phyloP scores from a whole-genome alignment of 768 basidiomycete genomes.

The Trametes coccinea region DNA sequence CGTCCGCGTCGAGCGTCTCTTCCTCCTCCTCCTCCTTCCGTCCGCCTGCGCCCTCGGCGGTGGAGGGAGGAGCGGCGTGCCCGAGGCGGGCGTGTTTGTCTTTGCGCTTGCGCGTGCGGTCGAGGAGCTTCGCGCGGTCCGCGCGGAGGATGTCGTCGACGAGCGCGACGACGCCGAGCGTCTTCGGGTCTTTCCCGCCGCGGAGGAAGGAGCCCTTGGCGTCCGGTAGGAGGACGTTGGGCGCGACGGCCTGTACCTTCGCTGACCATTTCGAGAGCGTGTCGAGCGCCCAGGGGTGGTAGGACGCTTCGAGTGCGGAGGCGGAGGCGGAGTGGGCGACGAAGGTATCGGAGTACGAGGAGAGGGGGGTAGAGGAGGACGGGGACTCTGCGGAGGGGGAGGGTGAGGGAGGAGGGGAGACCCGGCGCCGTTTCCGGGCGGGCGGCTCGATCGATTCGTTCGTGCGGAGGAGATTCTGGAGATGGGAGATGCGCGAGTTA shows the following conservation, averaged over 20 bases:
- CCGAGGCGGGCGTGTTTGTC: conserved; percentile 50
- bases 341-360: conserved; percentile 19
- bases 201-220: conserved; percentile 69
- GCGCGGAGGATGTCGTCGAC: conserved; percentile 68
- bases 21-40: conserved; percentile 35
- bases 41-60: conserved; percentile 26
- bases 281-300: conserved; percentile 72
- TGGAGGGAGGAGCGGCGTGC: conserved; percentile 18
- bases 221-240: conserved; percentile 68
- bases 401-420: conserved; percentile 30
- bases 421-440: conserved; percentile 57
- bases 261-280: conserved; percentile 93
- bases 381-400: conserved; percentile 32
- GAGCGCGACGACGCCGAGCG: conserved; percentile 60
- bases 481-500: background rate
- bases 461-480: conserved; percentile 28
- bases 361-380: conserved; percentile 34
- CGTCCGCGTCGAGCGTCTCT: conserved; percentile 38
- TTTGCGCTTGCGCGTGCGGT: conserved; percentile 61
- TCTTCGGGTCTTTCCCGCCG: conserved; percentile 4
- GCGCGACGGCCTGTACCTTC: conserved; percentile 92
- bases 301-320: conserved; percentile 36
- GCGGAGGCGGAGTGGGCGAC: conserved; percentile 34
- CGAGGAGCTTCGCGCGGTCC: conserved; percentile 58
- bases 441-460: conserved; percentile 52